Evolutionary conservation across 495 filamentous ascomycete genomes (phyloP).

Genomic region (Talaromyces trachyspermus): DNA sequence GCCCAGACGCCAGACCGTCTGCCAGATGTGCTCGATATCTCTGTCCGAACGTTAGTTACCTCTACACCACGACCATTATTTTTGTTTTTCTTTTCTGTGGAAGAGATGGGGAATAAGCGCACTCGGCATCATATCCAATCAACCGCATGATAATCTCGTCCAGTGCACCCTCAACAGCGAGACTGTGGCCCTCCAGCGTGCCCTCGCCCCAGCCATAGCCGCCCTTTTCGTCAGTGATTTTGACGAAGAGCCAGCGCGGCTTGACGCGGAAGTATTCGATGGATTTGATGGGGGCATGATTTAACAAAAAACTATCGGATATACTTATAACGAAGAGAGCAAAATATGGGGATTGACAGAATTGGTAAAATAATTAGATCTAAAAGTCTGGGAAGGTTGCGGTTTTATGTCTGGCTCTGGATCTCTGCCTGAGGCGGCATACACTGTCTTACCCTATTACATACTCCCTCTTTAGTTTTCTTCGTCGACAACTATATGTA

Average conservation of each 20-base stretch:
- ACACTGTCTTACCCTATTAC: no score
- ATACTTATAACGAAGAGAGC: not conserved
- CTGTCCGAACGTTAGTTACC: slow-evolving; percentile 25
- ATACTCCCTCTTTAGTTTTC: no score
- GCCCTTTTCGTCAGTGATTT: slow-evolving; percentile 57
- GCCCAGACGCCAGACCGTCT: slow-evolving; percentile 58
- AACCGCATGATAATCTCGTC: slow-evolving; percentile 59
- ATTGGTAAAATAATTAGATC: no score
- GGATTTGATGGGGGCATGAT: no score
- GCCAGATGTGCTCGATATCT: slow-evolving; percentile 79
- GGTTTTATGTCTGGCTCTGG: no score
- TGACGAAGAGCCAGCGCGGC: slow-evolving; percentile 75
- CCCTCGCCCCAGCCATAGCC: slow-evolving; percentile 73
- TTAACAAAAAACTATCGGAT: no score
- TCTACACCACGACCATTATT: not conserved
- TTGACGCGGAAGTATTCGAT: slow-evolving; percentile 72
- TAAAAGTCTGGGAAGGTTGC: no score
- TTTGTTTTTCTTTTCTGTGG: no score
- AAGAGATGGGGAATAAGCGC: slow-evolving; percentile 13
- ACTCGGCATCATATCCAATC: slow-evolving; percentile 67
- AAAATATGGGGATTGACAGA: not conserved
- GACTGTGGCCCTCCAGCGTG: slow-evolving; percentile 67
- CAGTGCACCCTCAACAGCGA: slow-evolving; percentile 68
- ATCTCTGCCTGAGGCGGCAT: no score
- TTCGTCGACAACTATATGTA: no score